Conservation (phyloP, 1,284 basidiomycete genomes). For the Ustilago crameri region DNA sequence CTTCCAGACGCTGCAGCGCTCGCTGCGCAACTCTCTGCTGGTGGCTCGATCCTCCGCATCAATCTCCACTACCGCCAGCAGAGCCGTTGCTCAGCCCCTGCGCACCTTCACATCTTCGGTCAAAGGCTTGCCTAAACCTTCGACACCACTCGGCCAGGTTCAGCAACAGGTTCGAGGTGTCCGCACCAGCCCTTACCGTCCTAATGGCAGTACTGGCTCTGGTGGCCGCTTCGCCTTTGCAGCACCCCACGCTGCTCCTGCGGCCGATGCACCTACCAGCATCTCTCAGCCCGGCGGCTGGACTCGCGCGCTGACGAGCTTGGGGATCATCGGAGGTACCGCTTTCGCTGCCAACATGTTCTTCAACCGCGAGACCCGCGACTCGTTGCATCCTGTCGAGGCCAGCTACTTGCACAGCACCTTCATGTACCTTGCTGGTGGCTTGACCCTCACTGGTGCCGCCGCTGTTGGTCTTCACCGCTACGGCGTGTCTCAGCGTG, state of each 20-base stretch:
- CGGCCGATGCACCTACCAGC: conserved; percentile 52
- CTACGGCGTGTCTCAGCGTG: conserved; percentile 78
- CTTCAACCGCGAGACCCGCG: conserved; percentile 66
- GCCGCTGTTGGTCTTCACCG: conserved; percentile 82
- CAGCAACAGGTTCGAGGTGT: conserved; percentile 49
- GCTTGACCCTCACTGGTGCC: conserved; percentile 79
- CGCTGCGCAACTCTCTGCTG: conserved; percentile 44
- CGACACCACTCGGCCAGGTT: conserved; percentile 19
- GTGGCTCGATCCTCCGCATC: conserved; percentile 45
- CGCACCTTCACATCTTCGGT: conserved; percentile 21
- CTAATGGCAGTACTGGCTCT: conserved; percentile 22
- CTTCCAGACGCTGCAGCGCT: conserved; percentile 43
- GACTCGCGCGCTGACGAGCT: conserved; percentile 54
- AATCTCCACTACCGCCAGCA: conserved; percentile 16
- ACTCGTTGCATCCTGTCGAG: conserved; percentile 49
- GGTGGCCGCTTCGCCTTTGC: conserved; percentile 43
- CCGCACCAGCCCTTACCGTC: conserved; percentile 47
- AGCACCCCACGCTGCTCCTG: conserved; percentile 53
- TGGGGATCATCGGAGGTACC: conserved; percentile 64
- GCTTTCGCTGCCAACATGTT: conserved; percentile 65
- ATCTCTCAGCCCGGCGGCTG: conserved; percentile 60
- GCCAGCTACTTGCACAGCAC: conserved; percentile 77
- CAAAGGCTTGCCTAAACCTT: conserved; percentile 12
- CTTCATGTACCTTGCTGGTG: conserved; percentile 86
- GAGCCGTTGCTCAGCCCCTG: conserved; percentile 30